These are phyloP conservation scores for Cladosporium velox DNA, from an alignment of 2,329 filamentous ascomycete species.

Conservation along the genomic window DNA sequence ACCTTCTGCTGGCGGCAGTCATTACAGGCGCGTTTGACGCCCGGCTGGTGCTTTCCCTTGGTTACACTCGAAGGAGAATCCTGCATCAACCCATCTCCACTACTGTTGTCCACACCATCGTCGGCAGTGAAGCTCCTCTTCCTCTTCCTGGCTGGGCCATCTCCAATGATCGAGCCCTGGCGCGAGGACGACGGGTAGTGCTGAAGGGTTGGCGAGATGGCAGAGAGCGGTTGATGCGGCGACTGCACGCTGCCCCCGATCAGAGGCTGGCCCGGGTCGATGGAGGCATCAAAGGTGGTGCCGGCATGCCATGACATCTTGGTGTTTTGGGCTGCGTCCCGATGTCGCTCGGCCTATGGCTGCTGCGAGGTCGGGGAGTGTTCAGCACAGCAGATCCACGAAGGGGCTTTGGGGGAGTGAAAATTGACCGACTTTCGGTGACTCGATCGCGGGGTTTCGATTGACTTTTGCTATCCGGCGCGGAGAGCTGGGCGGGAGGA, in stretches of 20 bases:
- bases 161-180: conserved; percentile 18
- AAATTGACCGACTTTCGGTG: conserved; percentile 14
- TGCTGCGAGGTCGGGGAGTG: conserved; percentile 21
- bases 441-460: conserved; percentile 8
- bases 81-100: conserved; percentile 17
- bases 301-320: conserved; percentile 32
- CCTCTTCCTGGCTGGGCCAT: conserved; percentile 18
- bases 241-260: conserved; percentile 19
- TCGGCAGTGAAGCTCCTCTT: conserved; percentile 22
- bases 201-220: conserved; percentile 23
- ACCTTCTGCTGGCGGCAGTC: conserved; percentile 86
- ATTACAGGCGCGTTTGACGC: conserved; percentile 77
- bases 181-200: conserved; percentile 20
- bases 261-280: conserved; percentile 18
- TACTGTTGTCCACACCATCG: conserved; percentile 22
- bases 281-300: conserved; percentile 29
- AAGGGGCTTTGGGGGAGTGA: background rate
- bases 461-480: background rate
- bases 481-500: conserved; percentile 10
- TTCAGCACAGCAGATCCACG: conserved; percentile 3
- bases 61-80: conserved; percentile 15
- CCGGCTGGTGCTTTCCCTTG: conserved; percentile 40
- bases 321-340: conserved; percentile 18
- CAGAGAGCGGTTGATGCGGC: conserved; percentile 20
- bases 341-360: conserved; percentile 19